A percentile compares a stretch with the other conserved stretches of the same genome.
Evolutionary conservation across 768 basidiomycete genomes (phyloP).

Genomic region (Boletus sp.): DNA sequence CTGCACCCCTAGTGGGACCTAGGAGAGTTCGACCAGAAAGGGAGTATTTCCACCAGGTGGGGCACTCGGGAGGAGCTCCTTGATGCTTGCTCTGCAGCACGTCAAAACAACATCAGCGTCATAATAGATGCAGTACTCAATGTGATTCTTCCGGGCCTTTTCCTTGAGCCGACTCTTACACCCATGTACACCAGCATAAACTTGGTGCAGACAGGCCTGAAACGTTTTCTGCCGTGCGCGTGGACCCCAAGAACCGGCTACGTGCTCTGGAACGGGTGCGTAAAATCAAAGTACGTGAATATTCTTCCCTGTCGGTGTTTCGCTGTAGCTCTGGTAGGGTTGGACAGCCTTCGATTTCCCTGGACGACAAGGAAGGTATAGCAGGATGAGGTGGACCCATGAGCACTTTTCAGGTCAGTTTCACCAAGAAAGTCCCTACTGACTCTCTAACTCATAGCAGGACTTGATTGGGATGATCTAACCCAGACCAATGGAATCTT

Average conservation of each 20-base stretch:
- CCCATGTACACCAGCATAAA: conserved; percentile 56
- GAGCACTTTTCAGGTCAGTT: conserved; percentile 74
- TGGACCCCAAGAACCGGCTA: conserved; percentile 66
- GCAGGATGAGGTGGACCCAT: conserved; percentile 66
- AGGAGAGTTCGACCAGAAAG: conserved; percentile 82
- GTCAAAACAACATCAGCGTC: conserved; percentile 66
- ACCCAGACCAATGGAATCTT: conserved; percentile 64
- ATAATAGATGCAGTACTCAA: conserved; percentile 89
- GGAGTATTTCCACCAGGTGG: conserved; percentile 74
- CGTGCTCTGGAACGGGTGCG: conserved; percentile 55
- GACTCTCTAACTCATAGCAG: conserved; percentile 34
- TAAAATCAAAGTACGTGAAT: conserved; percentile 60
- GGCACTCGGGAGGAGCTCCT: conserved; percentile 82
- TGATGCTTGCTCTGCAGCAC: conserved; percentile 65
- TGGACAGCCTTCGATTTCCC: conserved; percentile 88
- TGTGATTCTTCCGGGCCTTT: conserved; percentile 40
- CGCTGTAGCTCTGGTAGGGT: conserved; percentile 42
- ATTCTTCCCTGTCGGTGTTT: not conserved
- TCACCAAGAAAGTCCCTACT: not conserved
- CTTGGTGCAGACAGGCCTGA: conserved; percentile 81
- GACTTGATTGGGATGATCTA: conserved; percentile 81
- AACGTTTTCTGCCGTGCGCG: conserved; percentile 64
- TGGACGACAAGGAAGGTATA: conserved; percentile 78
- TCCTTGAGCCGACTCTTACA: conserved; percentile 6
- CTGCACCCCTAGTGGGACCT: conserved; percentile 68